Evolutionary conservation across 2,329 filamentous ascomycete species (phyloP).

Genomic region (Exophiala bonariae): DNA sequence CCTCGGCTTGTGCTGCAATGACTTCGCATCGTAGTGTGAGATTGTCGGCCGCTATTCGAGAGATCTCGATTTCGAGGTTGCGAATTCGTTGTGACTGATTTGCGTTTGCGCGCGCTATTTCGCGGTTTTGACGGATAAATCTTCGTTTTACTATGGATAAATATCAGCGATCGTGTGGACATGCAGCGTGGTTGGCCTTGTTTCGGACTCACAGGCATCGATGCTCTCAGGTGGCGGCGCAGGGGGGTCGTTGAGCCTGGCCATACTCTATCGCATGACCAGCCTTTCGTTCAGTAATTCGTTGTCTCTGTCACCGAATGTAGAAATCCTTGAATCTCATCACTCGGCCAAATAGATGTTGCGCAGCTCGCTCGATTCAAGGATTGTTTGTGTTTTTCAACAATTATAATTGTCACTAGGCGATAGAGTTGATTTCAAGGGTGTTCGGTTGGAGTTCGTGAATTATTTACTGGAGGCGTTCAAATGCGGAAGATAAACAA

Average conservation of each 20-base stretch:
- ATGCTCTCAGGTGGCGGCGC: constrained; percentile 44
- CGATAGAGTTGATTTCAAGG: too few species aligned
- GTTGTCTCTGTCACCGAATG: background rate
- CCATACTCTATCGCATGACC: constrained; percentile 37
- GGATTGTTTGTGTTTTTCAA: too few species aligned
- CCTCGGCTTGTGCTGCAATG: constrained; percentile 56
- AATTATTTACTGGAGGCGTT: too few species aligned
- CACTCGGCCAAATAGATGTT: too few species aligned
- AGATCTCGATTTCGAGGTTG: constrained; percentile 61
- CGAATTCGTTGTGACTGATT: constrained; percentile 65
- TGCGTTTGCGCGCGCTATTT: constrained; percentile 65
- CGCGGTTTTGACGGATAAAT: constrained; percentile 66
- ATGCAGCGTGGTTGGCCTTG: too few species aligned
- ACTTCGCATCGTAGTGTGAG: constrained; percentile 60
- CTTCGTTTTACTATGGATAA: constrained; percentile 58
- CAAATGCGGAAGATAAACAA: too few species aligned
- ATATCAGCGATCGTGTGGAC: too few species aligned
- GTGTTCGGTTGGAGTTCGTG: too few species aligned
- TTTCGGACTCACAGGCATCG: constrained; percentile 44
- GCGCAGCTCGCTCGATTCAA: too few species aligned
- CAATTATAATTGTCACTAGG: too few species aligned
- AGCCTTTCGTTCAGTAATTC: background rate
- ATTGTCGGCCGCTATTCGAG: constrained; percentile 61
- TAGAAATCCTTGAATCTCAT: too few species aligned
- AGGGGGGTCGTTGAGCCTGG: constrained; percentile 49